Evolutionary conservation across 2,329 filamentous ascomycete genomes (phyloP).

Genomic region (Penicillium sp.): DNA sequence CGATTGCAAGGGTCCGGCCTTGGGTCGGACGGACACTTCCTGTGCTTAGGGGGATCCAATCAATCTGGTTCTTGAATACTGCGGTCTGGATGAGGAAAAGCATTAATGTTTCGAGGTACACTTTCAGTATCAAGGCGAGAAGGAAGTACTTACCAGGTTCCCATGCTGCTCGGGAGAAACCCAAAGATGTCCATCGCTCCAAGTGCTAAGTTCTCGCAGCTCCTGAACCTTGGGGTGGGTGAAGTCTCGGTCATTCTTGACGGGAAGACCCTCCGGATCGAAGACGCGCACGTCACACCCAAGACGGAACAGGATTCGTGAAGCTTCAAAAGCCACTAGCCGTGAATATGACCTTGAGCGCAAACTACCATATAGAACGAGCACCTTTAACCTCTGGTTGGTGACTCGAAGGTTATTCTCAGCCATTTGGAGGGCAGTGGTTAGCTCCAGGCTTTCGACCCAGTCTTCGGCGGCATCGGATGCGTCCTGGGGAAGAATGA

Average conservation of each 20-base stretch:
- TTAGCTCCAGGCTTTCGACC: constrained; percentile 59
- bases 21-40: constrained; percentile 67
- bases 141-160: constrained; percentile 52
- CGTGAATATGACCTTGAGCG: constrained; percentile 60
- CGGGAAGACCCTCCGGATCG: constrained; percentile 59
- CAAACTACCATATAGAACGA: constrained; percentile 65
- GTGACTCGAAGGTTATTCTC: constrained; percentile 48
- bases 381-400: constrained; percentile 53
- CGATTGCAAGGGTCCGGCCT: constrained; percentile 63
- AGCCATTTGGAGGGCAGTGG: constrained; percentile 55
- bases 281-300: constrained; percentile 68
- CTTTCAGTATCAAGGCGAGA: neutral
- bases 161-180: constrained; percentile 68
- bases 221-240: constrained; percentile 64
- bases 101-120: neutral
- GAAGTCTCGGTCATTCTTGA: constrained; percentile 65
- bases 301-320: constrained; percentile 63
- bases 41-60: constrained; percentile 66
- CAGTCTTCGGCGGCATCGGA: constrained; percentile 52
- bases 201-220: constrained; percentile 60
- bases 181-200: constrained; percentile 70
- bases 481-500: constrained; percentile 49
- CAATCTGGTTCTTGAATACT: constrained; percentile 71
- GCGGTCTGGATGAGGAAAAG: constrained; percentile 47
- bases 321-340: constrained; percentile 62